phyloP scores from a whole-genome alignment of 2,329 filamentous ascomycete species.

The Bipolaris sorokiniana region DNA sequence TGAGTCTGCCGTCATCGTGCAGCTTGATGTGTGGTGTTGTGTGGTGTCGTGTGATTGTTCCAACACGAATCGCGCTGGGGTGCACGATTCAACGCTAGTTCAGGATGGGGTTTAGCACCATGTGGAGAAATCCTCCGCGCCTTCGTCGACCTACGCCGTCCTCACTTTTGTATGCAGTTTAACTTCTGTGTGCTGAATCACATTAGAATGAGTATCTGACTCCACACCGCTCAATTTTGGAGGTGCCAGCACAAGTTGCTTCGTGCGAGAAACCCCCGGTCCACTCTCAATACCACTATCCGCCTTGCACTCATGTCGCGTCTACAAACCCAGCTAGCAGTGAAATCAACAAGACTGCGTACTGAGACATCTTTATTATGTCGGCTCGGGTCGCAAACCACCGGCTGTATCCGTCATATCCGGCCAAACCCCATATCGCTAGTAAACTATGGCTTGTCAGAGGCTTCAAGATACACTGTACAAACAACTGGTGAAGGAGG shows the following conservation, averaged over 20 bases:
- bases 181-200: not conserved
- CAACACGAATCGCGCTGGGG: not conserved
- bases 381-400: not conserved
- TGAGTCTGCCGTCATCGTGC: not conserved
- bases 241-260: not conserved
- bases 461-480: not conserved
- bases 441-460: not conserved
- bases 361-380: not conserved
- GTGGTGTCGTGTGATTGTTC: constrained; percentile 2
- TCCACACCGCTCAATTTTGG: not conserved
- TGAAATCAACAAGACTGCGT: not conserved
- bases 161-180: not conserved
- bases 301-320: not conserved
- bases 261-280: not conserved
- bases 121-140: not conserved
- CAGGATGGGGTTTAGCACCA: not conserved
- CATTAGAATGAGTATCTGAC: not conserved
- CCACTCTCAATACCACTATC: too few species aligned
- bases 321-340: not conserved
- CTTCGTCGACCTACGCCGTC: not conserved
- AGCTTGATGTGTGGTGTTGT: not conserved
- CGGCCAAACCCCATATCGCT: not conserved
- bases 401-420: not conserved
- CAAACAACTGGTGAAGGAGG: not conserved
- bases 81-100: constrained; percentile 1